Evolutionary conservation across 192 early-diverging fungal species (phyloP).

Genomic region (Tieghemiomyces parasiticus): DNA sequence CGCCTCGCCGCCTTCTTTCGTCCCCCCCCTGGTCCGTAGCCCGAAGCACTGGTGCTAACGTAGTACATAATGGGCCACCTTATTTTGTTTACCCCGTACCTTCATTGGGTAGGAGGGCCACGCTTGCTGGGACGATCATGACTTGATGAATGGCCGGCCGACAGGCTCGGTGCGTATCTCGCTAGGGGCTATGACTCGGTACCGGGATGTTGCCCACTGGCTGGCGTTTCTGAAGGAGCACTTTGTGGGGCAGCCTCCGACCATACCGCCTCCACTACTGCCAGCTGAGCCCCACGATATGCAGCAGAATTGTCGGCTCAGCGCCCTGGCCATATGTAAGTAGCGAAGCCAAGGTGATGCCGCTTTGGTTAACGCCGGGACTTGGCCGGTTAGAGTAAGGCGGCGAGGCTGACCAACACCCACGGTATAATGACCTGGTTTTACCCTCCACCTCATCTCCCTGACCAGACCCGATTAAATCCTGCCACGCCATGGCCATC

Average conservation of each 20-base stretch:
- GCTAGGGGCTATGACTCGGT: slow-evolving; percentile 52
- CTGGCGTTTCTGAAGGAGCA: slow-evolving; percentile 40
- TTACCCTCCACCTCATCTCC: slow-evolving; percentile 7
- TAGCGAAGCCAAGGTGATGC: background rate
- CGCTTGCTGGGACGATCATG: slow-evolving; percentile 58
- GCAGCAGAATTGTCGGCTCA: slow-evolving; percentile 9
- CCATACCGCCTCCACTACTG: slow-evolving; percentile 8
- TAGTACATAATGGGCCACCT: too few species aligned
- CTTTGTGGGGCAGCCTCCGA: slow-evolving; percentile 28
- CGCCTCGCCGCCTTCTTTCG: too few species aligned
- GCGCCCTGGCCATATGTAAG: background rate
- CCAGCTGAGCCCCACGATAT: slow-evolving; percentile 3
- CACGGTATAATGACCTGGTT: slow-evolving; percentile 15
- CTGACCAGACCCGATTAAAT: slow-evolving; percentile 56
- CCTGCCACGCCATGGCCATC: slow-evolving; percentile 49
- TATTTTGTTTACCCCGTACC: too few species aligned
- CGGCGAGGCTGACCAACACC: slow-evolving; percentile 10
- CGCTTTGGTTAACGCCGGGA: slow-evolving; percentile 1
- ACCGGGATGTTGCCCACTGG: slow-evolving; percentile 40
- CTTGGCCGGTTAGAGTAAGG: slow-evolving; percentile 14
- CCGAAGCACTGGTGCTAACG: too few species aligned
- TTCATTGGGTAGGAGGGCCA: slow-evolving; percentile 38
- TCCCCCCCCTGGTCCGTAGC: too few species aligned
- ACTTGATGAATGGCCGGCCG: slow-evolving; percentile 51
- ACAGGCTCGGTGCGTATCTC: slow-evolving; percentile 63